Evolutionary conservation across 169 alveolate genomes (phyloP), one percentile per base, ranked within the genome.

Genomic region (Plasmodium coatneyi): DNA sequence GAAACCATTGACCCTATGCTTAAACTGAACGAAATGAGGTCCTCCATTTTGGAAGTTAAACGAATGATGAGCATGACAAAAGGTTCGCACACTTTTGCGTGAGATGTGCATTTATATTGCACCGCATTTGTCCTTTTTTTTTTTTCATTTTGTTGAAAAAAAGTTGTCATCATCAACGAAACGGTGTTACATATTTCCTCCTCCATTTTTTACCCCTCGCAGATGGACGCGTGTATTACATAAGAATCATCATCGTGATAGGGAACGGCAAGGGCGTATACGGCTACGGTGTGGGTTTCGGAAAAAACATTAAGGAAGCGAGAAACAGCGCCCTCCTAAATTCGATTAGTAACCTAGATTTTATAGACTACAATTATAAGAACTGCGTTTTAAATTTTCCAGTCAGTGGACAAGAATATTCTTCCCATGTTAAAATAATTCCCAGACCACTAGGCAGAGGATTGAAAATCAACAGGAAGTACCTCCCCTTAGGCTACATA

Each of bases 251-350:
- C 22, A 95, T 92, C 28, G 96, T 96, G 16, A 95, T 96, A 9
- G 97, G 97, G 14, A 96, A 96, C 71, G 97, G 97, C 10, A 93
- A 93, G 49, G 97, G 97, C 1, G 96, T 95, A 22, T 95, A 95
- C 76, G 97, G 97, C 46, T 94, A 92, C 19, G 97, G 97, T 14
- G 96, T 96, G 28, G 97, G 97, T 2, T 95, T 92, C 90, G 97
- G 97, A 54, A 95, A 95, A 90, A 96, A 96, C 92, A 76, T 96
- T 12, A 95, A 92, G 49, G 93, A 95, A 12, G 97, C 97, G 10
- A 83, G 96, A 12, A 93, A 89, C 71, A 92, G 93, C 60, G 97
- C 96, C 30, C 92, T 95, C 5, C 92, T 93, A 83, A 92, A 93
- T 78, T 96, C 97, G 19, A 94, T 96, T n/a, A 93, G 95, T 60